These are phyloP conservation scores for Geranium incanum DNA, from an alignment of 441 rosid genomes.

Conservation along the genomic window DNA sequence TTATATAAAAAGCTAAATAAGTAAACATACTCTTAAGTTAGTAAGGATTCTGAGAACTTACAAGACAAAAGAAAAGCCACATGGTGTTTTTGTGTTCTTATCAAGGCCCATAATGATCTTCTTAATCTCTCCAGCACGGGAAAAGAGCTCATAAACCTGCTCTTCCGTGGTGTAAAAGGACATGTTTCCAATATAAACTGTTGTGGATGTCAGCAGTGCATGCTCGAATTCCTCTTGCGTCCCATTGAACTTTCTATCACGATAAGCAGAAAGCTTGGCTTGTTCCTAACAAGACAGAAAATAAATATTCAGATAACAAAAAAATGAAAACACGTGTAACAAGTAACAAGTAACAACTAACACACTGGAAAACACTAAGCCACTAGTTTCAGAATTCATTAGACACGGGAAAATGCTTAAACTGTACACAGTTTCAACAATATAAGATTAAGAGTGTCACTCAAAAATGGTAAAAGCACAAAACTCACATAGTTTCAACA, in stretches of 20 bases:
- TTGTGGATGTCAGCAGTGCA: constrained; percentile 51
- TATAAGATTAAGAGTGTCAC: neutral
- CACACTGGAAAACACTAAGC: neutral
- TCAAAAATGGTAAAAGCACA: neutral
- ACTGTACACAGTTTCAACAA: neutral
- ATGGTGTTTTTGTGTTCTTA: constrained; percentile 88
- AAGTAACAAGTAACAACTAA: neutral
- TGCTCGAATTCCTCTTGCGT: constrained; percentile 80
- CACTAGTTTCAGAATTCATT: neutral
- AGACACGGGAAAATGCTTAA: neutral
- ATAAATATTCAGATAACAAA: neutral
- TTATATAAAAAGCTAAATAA: no score
- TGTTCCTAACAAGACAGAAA: constrained; percentile 42
- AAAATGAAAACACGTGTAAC: neutral
- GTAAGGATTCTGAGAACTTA: constrained; percentile 25
- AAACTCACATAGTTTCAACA: neutral
- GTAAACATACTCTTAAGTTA: no score
- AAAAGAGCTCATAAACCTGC: constrained; percentile 91
- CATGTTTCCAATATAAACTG: constrained; percentile 84
- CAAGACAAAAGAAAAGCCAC: constrained; percentile 92
- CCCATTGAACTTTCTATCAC: constrained; percentile 80
- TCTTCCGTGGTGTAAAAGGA: constrained; percentile 94
- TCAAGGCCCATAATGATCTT: constrained; percentile 95
- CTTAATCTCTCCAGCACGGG: constrained; percentile 88
- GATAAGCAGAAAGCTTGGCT: constrained; percentile 68